Evolutionary conservation across 805 yeast species (phyloP), one percentile per base, ranked within the genome.

Genomic region (Kodamaea jinghongensis): DNA sequence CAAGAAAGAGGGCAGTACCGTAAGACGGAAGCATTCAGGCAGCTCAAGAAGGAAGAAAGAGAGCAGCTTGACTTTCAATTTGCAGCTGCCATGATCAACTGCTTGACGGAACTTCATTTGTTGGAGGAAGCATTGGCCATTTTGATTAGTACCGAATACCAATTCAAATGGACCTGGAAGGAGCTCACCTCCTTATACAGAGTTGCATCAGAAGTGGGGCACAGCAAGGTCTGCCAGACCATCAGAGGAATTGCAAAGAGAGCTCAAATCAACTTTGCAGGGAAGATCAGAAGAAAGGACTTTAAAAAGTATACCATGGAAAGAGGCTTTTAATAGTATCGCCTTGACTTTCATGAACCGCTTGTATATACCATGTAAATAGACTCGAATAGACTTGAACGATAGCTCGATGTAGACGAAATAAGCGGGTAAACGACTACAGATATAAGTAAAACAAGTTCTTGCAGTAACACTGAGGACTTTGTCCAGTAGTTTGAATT

Each of bases 1-100:
- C 59, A 63, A 2, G 95, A 86, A 52, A 75, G 97, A 51, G 96
- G 96, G 2, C 45, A 56, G 15, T 88, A 73, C 61, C 69, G 96
- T 37, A 77, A 76, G 43, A 70, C 85, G 0, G 16, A 34, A 0
- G 46, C 48, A 2, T 89, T 84, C 66, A 74, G 68, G 37, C 27
- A 41, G 0, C 52, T 78, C 12, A 36, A 66, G 1, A 50, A 62
- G 7, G 38, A 41, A 0, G 55, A 49, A 20, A 78, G 74, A 47
- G 72, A 73, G 31, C 53, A 57, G 3, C 58, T 69, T 3, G 91
- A 83, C 52, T 79, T 79, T 56, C 70, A 65, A 42, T 87, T 89
- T 70, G 96, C 96, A 2, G 60, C 75, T 17, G 68, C 77, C 9
- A 82, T 88, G 85, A 77, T 86, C 1, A 63, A 69, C 11, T 67